These are phyloP conservation scores for Phialophora macrospora DNA, from an alignment of 2,329 filamentous ascomycete species.

Conservation along the genomic window DNA sequence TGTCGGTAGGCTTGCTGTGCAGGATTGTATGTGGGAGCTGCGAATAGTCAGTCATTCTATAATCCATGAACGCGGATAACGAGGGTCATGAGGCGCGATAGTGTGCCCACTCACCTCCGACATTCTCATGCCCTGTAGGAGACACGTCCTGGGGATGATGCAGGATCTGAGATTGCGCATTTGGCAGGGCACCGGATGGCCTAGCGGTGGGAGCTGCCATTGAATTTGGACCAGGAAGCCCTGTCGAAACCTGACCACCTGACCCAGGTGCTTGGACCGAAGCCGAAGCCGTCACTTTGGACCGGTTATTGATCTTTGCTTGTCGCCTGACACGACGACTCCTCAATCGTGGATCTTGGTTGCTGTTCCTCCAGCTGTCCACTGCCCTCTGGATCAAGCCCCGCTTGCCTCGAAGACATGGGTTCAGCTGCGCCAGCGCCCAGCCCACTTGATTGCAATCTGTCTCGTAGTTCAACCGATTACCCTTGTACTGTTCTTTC, in stretches of 20 bases:
- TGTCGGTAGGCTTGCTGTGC: slow-evolving; percentile 37
- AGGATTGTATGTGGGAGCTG: slow-evolving; percentile 36
- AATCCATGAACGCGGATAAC: neutral
- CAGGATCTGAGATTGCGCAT: slow-evolving; percentile 71
- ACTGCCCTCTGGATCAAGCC: slow-evolving; percentile 96
- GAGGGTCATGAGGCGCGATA: neutral
- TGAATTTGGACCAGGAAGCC: slow-evolving; percentile 65
- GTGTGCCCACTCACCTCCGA: slow-evolving; percentile 93
- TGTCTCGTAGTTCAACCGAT: slow-evolving; percentile 93
- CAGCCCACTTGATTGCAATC: slow-evolving; percentile 99
- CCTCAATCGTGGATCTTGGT: slow-evolving; percentile 88
- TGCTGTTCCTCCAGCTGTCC: slow-evolving; percentile 99
- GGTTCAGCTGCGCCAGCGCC: slow-evolving; percentile 92
- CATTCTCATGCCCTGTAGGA: slow-evolving; percentile 65
- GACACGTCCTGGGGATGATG: slow-evolving; percentile 74
- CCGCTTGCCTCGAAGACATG: slow-evolving; percentile 86
- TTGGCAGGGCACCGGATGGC: slow-evolving; percentile 64
- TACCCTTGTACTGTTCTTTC: slow-evolving; percentile 96
- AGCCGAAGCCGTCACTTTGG: slow-evolving; percentile 67
- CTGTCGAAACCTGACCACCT: slow-evolving; percentile 63
- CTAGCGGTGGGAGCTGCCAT: slow-evolving; percentile 56
- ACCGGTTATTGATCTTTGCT: slow-evolving; percentile 93
- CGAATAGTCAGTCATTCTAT: slow-evolving; percentile 12
- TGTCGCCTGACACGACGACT: slow-evolving; percentile 91
- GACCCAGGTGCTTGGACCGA: slow-evolving; percentile 70